Evolutionary conservation across 2,329 filamentous ascomycete species (phyloP).

Genomic region (Cercospora citrullina): DNA sequence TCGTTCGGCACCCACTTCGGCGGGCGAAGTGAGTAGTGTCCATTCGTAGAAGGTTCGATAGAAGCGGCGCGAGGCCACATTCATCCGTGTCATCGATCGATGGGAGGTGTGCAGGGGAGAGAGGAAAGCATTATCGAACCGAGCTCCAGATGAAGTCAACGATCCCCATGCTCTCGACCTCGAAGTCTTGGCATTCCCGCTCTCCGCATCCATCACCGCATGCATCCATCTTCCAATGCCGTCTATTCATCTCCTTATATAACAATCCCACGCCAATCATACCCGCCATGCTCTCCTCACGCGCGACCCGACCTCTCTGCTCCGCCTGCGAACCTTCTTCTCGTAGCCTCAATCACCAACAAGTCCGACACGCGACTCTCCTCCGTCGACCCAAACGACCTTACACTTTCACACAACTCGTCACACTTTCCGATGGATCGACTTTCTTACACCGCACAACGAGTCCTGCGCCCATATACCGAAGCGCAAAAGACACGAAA

Average conservation of each 20-base stretch:
- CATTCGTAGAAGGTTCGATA: slow-evolving; percentile 49
- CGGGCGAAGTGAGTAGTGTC: slow-evolving; percentile 35
- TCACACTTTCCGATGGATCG: slow-evolving; percentile 87
- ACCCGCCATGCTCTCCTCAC: slow-evolving; percentile 26
- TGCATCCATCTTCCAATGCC: not conserved
- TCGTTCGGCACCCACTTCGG: not conserved
- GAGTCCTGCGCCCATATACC: slow-evolving; percentile 64
- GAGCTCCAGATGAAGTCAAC: not conserved
- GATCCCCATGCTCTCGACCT: not conserved
- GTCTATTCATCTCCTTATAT: not conserved
- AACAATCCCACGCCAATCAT: slow-evolving; percentile 2
- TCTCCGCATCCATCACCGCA: slow-evolving; percentile 12
- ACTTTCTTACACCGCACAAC: slow-evolving; percentile 80
- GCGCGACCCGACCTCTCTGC: slow-evolving; percentile 22
- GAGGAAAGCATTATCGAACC: not conserved
- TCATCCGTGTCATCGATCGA: slow-evolving; percentile 11
- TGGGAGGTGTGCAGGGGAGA: not conserved
- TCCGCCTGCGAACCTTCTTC: slow-evolving; percentile 3
- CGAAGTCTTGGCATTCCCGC: slow-evolving; percentile 23
- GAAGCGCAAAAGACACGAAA: slow-evolving; percentile 75
- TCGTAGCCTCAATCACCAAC: slow-evolving; percentile 37
- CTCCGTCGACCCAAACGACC: slow-evolving; percentile 85
- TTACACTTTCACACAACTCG: slow-evolving; percentile 95
- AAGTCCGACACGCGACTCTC: slow-evolving; percentile 79
- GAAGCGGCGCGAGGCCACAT: slow-evolving; percentile 40